These are phyloP conservation scores for Kluyveromyces marxianus DNA, from an alignment of 1,139 yeast genomes.

Conservation along the genomic window DNA sequence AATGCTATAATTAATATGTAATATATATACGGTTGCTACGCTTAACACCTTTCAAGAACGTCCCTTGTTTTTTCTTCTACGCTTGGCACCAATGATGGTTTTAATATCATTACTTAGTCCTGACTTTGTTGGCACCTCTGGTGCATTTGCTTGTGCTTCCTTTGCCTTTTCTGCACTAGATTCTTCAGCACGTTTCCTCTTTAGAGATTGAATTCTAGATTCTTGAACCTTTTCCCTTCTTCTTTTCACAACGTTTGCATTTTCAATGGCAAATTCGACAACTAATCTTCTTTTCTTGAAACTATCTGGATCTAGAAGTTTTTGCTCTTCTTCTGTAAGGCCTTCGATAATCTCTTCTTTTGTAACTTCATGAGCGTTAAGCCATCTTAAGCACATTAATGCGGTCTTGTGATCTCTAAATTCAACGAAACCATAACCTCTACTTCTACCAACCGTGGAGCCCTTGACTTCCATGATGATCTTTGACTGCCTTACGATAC, in stretches of 20 bases:
- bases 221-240: conserved; percentile 62
- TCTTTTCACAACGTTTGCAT: conserved; percentile 87
- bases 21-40: neutral
- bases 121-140: conserved; percentile 19
- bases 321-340: conserved; percentile 59
- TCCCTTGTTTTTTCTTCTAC: conserved; percentile 50
- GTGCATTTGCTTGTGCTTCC: neutral
- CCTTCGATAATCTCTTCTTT: conserved; percentile 66
- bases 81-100: conserved; percentile 58
- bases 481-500: conserved; percentile 91
- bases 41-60: conserved; percentile 1
- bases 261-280: conserved; percentile 93
- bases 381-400: conserved; percentile 94
- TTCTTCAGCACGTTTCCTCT: conserved; percentile 31
- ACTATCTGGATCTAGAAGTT: conserved; percentile 45
- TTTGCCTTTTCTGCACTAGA: conserved; percentile 1
- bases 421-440: conserved; percentile 96
- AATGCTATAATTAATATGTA: conserved; percentile 3
- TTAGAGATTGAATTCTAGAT: conserved; percentile 37
- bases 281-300: conserved; percentile 64
- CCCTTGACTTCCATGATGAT: conserved; percentile 89
- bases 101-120: conserved; percentile 49
- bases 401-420: conserved; percentile 90
- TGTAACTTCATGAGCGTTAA: conserved; percentile 85
- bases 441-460: conserved; percentile 76